Evolutionary conservation across 306 rosid species (phyloP).

Genomic region (Urtica urens): DNA sequence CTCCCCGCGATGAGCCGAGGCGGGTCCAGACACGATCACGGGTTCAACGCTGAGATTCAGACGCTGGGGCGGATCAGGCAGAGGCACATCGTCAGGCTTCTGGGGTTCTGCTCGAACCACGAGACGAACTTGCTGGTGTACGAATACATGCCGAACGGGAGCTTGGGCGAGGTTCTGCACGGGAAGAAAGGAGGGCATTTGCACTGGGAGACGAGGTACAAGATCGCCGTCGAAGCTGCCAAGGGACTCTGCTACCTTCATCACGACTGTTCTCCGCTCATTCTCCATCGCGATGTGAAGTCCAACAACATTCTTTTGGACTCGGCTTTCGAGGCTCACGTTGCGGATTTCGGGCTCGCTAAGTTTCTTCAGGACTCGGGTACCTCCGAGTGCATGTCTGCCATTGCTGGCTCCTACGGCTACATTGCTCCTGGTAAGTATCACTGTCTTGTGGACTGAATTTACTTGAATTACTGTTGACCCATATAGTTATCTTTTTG

Average conservation of each 20-base stretch:
- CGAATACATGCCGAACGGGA: slow-evolving; percentile 74
- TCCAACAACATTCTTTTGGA: slow-evolving; percentile 83
- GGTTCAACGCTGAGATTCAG: slow-evolving; percentile 63
- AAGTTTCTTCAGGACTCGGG: slow-evolving; percentile 48
- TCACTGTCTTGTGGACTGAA: no score
- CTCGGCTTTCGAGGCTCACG: slow-evolving; percentile 50
- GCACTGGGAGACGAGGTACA: slow-evolving; percentile 69
- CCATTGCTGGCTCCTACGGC: slow-evolving; percentile 77
- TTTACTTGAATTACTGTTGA: no score
- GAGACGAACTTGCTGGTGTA: slow-evolving; percentile 69
- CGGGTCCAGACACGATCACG: slow-evolving; percentile 48
- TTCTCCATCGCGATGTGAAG: slow-evolving; percentile 83
- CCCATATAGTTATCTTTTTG: no score
- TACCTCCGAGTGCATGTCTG: slow-evolving; percentile 35
- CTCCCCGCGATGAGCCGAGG: slow-evolving; percentile 35
- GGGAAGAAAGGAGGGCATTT: slow-evolving; percentile 31
- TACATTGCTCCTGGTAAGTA: slow-evolving; percentile 80
- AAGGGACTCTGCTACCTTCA: slow-evolving; percentile 85
- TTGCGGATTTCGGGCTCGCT: slow-evolving; percentile 95
- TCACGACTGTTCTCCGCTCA: slow-evolving; percentile 62
- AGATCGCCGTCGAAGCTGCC: slow-evolving; percentile 73
- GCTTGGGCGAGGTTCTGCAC: slow-evolving; percentile 74
- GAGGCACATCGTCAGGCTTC: slow-evolving; percentile 68
- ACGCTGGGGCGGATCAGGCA: slow-evolving; percentile 65
- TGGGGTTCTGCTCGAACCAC: slow-evolving; percentile 66